Base-by-base conservation (phyloP, 306 rosid genomes). In the Hippophae gyantsensis region DNA sequence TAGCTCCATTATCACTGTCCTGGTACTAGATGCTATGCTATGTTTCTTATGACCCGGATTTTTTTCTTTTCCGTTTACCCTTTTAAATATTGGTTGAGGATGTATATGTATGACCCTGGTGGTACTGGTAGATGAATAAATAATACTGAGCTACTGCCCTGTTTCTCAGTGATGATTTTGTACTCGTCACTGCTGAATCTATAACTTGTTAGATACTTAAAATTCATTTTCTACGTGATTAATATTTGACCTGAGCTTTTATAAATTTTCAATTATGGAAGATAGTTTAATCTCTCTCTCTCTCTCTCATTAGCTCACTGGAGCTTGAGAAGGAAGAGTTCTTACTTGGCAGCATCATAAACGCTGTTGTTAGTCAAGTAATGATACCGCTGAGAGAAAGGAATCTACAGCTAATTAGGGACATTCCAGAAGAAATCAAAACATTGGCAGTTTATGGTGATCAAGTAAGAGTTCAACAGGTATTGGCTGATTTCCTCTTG, bases 301-400 rank as follows among this genome's bases (percentile, higher is more conserved):
- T 32, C 4, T 32, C 38, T 32, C 38, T 32, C 63, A 48, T 65
- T 60, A 89, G 97, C 75, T 82, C 89, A 50, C 47, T 93, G 94
- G 94, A 82, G 90, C 86, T 93, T 69, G 97, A 89, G 72, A 86
- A 82, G 64, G 78, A 70, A 41, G 99, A 89, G 56, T 93, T 93
- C 76, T 58, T 86, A 63, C 87, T 93, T 47, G 99, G 96, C 57
- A 84, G 86, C 69, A 89, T 89, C 67, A 86, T 93, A 56, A 84
- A 93, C 59, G 95, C 97, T 52, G 99, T 93, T 72, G 99, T 93
- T 66, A 89, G 99, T 82, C 99, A 93, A 89, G 97, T 82, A 42
- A 93, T 89, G 99, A 51, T 80, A 75, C 52, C 82, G 75, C 79
- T 93, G 66, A 82, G 94, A 76, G 97, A 89, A 68, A 86, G 90